Base-by-base conservation (phyloP, 495 filamentous ascomycete genomes). In the Trichocladium uniseriatum region DNA sequence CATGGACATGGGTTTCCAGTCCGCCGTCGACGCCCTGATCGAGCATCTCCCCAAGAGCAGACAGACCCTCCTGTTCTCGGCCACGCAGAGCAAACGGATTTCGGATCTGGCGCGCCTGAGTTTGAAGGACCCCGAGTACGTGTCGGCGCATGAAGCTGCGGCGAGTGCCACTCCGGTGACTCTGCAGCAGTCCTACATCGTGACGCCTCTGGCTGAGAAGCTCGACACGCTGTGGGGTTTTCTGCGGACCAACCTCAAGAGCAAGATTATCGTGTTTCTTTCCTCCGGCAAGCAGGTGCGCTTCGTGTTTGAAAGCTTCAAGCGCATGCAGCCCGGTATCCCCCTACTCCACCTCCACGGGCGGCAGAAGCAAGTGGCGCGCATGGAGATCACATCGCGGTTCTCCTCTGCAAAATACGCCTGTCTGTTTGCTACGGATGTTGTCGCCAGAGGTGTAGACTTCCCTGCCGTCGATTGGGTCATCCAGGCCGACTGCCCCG, bases 381-480 rank as follows among this genome's bases (percentile, higher is more conserved):
- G 94, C 21, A 66, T 94, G 13, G 89, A 95, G 34, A 91, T 95
- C 43, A 94, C 90, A 0, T 76, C 75, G 4, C 79, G 81, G 34
- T 99, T 95, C 61, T 78, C 85, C 0, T 72, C 81, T 10, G 75
- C 89, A 2, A 85, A 90, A 56, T 74, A 85, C 36, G 79, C 82
- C 3, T 95, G 94, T 57, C 77, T 99, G 1, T 95, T 99, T 58
- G 87, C 91, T 1, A 99, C 92, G 0, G 92, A 98, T 62, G 87
- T 98, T 27, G 87, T 89, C 29, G 92, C 92, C 0, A 77, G 92
- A 56, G 92, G 92, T 45, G 74, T 98, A 8, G 92, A 98, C 62
- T 96, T 98, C 62, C 92, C 92, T 0, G 87, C 89, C 11, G 90
- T 98, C 1, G 92, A 97, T 63, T 98, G 92, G 89, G 92, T 98